Evolutionary conservation across 441 rosid species (phyloP).

Genomic region (Corymbia calophylla): DNA sequence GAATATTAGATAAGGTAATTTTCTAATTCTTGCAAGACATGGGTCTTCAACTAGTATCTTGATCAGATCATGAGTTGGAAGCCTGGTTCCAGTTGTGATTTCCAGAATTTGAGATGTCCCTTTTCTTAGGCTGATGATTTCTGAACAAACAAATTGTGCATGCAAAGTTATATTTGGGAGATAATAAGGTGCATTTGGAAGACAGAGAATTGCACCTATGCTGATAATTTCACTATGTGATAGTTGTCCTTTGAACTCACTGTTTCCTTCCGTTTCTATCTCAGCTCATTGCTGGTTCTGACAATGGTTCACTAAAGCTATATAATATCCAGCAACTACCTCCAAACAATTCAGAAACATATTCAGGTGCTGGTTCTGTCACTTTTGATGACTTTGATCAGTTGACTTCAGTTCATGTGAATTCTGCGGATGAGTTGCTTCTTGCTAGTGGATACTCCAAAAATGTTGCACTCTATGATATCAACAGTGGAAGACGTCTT

Average conservation of each 20-base stretch:
- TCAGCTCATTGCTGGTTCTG: slow-evolving; percentile 97
- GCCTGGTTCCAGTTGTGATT: neutral
- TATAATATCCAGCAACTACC: slow-evolving; percentile 55
- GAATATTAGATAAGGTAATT: neutral
- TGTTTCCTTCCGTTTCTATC: neutral
- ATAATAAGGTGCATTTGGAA: neutral
- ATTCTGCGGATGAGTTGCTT: slow-evolving; percentile 77
- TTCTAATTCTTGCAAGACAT: neutral
- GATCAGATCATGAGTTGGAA: neutral
- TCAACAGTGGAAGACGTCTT: slow-evolving; percentile 58
- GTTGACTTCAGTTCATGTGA: slow-evolving; percentile 88
- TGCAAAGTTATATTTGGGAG: neutral
- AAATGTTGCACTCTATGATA: slow-evolving; percentile 83
- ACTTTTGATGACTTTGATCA: slow-evolving; percentile 87
- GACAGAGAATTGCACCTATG: neutral
- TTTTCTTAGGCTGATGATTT: neutral
- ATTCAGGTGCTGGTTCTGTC: slow-evolving; percentile 30
- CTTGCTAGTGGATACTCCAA: slow-evolving; percentile 94
- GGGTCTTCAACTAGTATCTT: neutral
- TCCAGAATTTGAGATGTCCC: neutral
- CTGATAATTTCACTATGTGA: neutral
- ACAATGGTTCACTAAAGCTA: slow-evolving; percentile 74
- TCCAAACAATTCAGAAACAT: slow-evolving; percentile 18
- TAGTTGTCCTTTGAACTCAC: neutral
- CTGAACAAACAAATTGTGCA: neutral